phyloP scores from a whole-genome alignment of 306 rosid genomes.

The Senna tora region DNA sequence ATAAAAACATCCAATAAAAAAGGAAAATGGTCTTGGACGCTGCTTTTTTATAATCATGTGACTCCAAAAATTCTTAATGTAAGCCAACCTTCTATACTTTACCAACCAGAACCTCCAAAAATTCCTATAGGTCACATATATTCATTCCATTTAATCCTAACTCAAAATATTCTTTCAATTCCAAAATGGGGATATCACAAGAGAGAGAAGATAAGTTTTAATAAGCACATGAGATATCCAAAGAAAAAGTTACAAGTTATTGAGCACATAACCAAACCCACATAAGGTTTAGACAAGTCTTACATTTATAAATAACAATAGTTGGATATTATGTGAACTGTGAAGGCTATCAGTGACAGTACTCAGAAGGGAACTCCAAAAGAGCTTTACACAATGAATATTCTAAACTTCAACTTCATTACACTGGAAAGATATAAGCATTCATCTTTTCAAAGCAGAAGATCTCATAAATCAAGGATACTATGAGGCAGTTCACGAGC shows the following conservation, averaged over 20 bases:
- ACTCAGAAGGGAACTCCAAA: neutral
- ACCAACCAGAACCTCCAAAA: neutral
- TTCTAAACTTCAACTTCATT: neutral
- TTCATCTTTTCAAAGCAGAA: neutral
- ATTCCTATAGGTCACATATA: neutral
- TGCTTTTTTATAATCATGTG: neutral
- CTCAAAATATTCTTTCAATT: neutral
- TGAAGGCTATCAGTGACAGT: neutral
- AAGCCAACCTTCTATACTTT: neutral
- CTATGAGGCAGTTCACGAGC: slow-evolving; percentile 55
- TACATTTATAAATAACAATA: neutral
- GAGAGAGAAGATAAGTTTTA: neutral
- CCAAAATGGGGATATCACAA: neutral
- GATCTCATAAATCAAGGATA: slow-evolving; percentile 53
- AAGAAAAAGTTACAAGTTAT: neutral
- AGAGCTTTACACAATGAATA: neutral
- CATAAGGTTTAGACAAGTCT: neutral
- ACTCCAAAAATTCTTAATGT: neutral
- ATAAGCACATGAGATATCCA: neutral
- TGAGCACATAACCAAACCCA: neutral
- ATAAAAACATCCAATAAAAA: neutral
- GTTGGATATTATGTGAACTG: neutral
- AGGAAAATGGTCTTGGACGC: neutral
- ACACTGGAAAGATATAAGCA: slow-evolving; percentile 21
- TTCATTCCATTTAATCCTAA: neutral